Conservation (phyloP, 1,284 basidiomycete genomes). For the Cryptococcus neoformans region DNA sequence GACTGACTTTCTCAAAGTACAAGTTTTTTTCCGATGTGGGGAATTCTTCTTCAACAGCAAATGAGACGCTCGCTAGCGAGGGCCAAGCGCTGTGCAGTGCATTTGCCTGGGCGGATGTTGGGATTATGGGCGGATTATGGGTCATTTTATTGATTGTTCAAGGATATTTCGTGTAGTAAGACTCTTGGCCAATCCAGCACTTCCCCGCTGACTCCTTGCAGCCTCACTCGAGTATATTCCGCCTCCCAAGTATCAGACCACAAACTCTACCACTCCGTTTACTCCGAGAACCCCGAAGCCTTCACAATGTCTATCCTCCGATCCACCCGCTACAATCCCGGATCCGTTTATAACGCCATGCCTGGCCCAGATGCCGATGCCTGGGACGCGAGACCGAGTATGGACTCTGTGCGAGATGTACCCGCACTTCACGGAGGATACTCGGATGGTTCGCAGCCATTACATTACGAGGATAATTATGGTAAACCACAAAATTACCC, state of each 20-base stretch:
- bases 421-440: slow-evolving; percentile 9
- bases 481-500: slow-evolving; percentile 14
- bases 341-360: slow-evolving; percentile 28
- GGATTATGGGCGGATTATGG: slow-evolving; percentile 84
- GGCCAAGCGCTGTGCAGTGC: slow-evolving; percentile 72
- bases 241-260: slow-evolving; percentile 72
- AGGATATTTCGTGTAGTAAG: slow-evolving; percentile 53
- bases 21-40: slow-evolving; percentile 36
- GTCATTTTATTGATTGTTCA: slow-evolving; percentile 69
- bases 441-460: neutral
- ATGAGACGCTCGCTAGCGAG: slow-evolving; percentile 47
- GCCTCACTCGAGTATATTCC: slow-evolving; percentile 70
- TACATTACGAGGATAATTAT: slow-evolving; percentile 26
- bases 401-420: slow-evolving; percentile 48
- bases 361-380: slow-evolving; percentile 54
- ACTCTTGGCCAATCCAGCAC: neutral
- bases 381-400: slow-evolving; percentile 66
- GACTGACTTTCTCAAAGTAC: slow-evolving; percentile 9
- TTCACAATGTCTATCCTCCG: slow-evolving; percentile 61
- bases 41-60: slow-evolving; percentile 36
- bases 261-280: slow-evolving; percentile 71
- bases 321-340: slow-evolving; percentile 62
- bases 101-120: slow-evolving; percentile 87
- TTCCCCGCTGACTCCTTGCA: slow-evolving; percentile 22
- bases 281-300: slow-evolving; percentile 53